A percentile compares a stretch with the other conserved stretches of the same genome.
phyloP scores from a whole-genome alignment of 2,329 filamentous ascomycete species.

The Fusarium sp. region DNA sequence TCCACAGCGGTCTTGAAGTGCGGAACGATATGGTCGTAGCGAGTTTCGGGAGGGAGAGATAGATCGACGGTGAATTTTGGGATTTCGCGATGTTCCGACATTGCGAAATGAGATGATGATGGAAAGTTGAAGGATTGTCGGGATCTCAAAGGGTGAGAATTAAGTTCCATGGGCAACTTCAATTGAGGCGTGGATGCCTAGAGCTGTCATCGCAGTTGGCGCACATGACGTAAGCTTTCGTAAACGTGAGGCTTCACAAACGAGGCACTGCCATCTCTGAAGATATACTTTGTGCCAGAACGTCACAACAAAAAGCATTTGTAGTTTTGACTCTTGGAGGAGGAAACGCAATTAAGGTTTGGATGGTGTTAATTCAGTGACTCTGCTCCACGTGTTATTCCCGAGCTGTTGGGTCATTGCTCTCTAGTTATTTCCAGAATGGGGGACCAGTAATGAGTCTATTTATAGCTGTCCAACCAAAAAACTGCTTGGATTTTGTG shows the following conservation, averaged over 20 bases:
- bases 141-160: not conserved
- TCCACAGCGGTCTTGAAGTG: slow-evolving; percentile 25
- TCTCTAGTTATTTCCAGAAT: not conserved
- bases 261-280: not conserved
- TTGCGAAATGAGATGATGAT: not conserved
- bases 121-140: too few relatives aligned
- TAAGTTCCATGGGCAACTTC: not conserved
- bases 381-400: not conserved
- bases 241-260: too few relatives aligned
- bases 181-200: not conserved
- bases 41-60: slow-evolving; percentile 35
- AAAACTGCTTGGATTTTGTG: accelerated
- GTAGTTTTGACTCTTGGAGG: not conserved
- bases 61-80: slow-evolving; percentile 43
- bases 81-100: slow-evolving; percentile 1
- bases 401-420: not conserved
- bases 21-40: slow-evolving; percentile 41
- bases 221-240: not conserved
- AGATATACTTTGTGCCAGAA: accelerated
- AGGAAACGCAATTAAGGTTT: not conserved
- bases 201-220: not conserved
- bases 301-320: too few relatives aligned
- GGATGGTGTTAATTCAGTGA: not conserved
- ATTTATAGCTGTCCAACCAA: not conserved
- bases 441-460: not conserved